Conservation (phyloP, 306 rosid species). For the Sphenostylis stenocarpa region DNA sequence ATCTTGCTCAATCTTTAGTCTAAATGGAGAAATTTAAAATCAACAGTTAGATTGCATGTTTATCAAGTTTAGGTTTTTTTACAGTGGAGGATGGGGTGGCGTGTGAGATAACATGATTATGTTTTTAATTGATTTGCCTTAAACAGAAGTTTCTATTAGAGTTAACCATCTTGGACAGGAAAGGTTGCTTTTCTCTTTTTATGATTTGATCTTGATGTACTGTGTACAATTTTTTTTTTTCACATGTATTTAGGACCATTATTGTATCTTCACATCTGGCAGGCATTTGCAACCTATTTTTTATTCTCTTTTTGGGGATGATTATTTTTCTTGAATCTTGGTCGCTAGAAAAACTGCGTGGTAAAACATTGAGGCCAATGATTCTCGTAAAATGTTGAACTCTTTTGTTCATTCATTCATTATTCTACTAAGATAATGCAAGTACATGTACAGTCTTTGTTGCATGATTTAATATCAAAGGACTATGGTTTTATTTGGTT, state of each 20-base stretch:
- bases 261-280: background rate
- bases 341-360: background rate
- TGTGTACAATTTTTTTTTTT: background rate
- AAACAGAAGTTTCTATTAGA: conserved; percentile 1
- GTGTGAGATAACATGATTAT: background rate
- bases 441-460: conserved; percentile 9
- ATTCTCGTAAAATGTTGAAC: background rate
- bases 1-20: background rate
- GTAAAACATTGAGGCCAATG: background rate
- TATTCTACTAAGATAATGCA: background rate
- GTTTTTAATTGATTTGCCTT: background rate
- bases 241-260: background rate
- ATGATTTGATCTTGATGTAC: background rate
- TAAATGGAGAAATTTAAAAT: background rate
- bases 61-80: no score
- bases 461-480: conserved; percentile 9
- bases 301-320: background rate
- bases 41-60: background rate
- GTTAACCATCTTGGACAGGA: background rate
- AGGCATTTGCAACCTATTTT: background rate
- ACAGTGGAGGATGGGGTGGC: no score
- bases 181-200: conserved; percentile 17
- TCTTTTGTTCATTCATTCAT: background rate
- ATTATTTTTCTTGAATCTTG: background rate
- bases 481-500: background rate